Conservation (phyloP, 805 yeast species). For the Myxozyma sirexii region DNA sequence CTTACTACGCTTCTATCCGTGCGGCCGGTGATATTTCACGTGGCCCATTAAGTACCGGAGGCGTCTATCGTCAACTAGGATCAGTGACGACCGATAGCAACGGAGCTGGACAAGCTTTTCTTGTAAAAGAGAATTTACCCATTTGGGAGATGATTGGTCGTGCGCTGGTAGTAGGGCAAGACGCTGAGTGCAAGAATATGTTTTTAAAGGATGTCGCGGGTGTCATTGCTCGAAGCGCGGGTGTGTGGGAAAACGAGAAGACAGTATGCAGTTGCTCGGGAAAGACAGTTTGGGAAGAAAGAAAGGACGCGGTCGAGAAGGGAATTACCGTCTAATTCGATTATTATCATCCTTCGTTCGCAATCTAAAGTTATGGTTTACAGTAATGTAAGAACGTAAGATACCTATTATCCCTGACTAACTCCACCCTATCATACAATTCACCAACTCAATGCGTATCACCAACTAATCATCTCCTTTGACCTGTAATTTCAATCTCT, state of each 20-base stretch:
- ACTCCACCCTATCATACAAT: not conserved
- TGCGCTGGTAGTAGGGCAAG: constrained; percentile 53
- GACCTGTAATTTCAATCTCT: constrained; percentile 24
- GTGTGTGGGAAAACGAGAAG: constrained; percentile 94
- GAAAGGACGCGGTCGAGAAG: constrained; percentile 68
- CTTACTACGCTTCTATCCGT: constrained; percentile 70
- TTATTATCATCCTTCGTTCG: not conserved
- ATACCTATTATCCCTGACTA: not conserved
- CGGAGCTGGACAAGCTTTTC: constrained; percentile 30
- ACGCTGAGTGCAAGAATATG: constrained; percentile 40
- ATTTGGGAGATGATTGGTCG: constrained; percentile 35
- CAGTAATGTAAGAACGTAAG: not conserved
- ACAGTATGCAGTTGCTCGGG: constrained; percentile 94
- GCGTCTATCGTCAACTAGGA: constrained; percentile 49
- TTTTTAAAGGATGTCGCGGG: constrained; percentile 54
- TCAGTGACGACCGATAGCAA: constrained; percentile 38
- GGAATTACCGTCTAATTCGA: constrained; percentile 47
- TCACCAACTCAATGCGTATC: not conserved
- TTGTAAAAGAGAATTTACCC: constrained; percentile 29
- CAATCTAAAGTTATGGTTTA: not conserved
- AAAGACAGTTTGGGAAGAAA: constrained; percentile 93
- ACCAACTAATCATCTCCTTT: constrained; percentile 22
- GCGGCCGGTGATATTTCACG: constrained; percentile 73
- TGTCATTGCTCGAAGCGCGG: constrained; percentile 94
- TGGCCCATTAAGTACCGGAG: constrained; percentile 72